These are phyloP conservation scores for Colletotrichum viniferum DNA, from an alignment of 2,329 filamentous ascomycete species.

Conservation along the genomic window DNA sequence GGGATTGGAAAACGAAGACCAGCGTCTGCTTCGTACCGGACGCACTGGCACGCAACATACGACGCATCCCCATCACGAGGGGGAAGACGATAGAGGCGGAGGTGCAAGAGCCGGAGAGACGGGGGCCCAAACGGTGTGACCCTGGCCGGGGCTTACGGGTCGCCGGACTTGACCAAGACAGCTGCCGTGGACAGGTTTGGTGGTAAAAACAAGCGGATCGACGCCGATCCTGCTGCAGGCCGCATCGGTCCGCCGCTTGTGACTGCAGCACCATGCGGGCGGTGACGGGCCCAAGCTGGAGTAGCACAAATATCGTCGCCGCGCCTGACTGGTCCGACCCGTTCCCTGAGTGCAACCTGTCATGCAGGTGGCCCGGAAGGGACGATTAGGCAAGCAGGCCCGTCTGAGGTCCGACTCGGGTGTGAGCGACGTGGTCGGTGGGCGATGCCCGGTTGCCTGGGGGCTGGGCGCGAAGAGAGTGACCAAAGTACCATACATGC, in stretches of 20 bases:
- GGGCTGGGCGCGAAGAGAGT: background rate
- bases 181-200: constrained; percentile 12
- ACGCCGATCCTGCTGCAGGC: constrained; percentile 24
- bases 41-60: background rate
- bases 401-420: background rate
- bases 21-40: background rate
- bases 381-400: background rate
- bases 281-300: constrained; percentile 20
- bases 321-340: background rate
- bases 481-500: constrained; percentile 10
- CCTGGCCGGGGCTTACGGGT: constrained; percentile 3
- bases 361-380: constrained; percentile 14
- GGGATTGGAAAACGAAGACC: background rate
- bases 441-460: background rate
- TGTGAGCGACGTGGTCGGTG: background rate
- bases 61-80: background rate
- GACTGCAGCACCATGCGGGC: constrained; percentile 21
- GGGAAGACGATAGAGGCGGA: background rate
- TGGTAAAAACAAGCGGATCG: constrained; percentile 21
- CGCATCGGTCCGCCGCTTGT: constrained; percentile 23
- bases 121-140: constrained; percentile 2
- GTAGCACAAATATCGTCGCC: constrained; percentile 4
- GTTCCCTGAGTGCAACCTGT: background rate
- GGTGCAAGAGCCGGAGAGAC: background rate
- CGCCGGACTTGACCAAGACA: background rate